A percentile compares a stretch with the other conserved stretches of the same genome.
Evolutionary conservation across 177 flowering plant genomes (phyloP).

Genomic region (Tripterygium wilfordii): DNA sequence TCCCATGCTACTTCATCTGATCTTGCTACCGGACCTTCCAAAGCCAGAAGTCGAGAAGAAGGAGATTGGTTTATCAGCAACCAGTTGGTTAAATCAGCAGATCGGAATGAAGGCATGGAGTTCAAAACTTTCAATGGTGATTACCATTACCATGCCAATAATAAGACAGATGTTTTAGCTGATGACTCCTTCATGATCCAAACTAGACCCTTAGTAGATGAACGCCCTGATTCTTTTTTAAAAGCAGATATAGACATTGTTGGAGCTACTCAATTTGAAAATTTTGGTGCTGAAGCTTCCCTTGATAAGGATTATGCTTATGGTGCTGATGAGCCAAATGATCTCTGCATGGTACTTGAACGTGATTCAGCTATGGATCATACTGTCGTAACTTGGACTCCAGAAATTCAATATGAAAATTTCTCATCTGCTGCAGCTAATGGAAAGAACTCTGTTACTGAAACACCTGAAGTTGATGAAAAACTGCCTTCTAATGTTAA

Average conservation of each 20-base stretch:
- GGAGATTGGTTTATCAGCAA: slow-evolving; percentile 57
- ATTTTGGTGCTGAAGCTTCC: slow-evolving; percentile 20
- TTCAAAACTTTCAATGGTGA: slow-evolving; percentile 31
- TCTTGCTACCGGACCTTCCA: slow-evolving; percentile 23
- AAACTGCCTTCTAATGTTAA: slow-evolving; percentile 20
- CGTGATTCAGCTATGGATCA: slow-evolving; percentile 43
- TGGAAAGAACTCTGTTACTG: slow-evolving; percentile 20
- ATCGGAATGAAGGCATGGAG: slow-evolving; percentile 15
- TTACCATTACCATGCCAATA: slow-evolving; percentile 15
- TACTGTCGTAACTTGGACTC: slow-evolving; percentile 51
- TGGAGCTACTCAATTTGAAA: slow-evolving; percentile 29
- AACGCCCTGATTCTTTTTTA: slow-evolving; percentile 29
- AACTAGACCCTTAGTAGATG: slow-evolving; percentile 21
- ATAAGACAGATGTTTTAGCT: slow-evolving; percentile 29
- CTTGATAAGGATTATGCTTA: slow-evolving; percentile 20
- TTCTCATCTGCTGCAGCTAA: slow-evolving; percentile 24
- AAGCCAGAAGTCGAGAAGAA: slow-evolving; percentile 34
- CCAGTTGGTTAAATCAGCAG: slow-evolving; percentile 28
- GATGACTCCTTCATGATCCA: slow-evolving; percentile 86
- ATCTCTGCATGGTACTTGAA: slow-evolving; percentile 72
- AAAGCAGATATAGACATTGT: slow-evolving; percentile 46
- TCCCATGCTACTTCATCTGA: slow-evolving; percentile 24
- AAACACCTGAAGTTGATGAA: slow-evolving; percentile 24
- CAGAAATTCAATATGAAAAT: slow-evolving; percentile 57
- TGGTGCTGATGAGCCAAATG: slow-evolving; percentile 60